Percentiles rank a stretch among this genome's conserved stretches.
Evolutionary conservation across 1,284 basidiomycete genomes (phyloP).

Genomic region (Melampsora americana): DNA sequence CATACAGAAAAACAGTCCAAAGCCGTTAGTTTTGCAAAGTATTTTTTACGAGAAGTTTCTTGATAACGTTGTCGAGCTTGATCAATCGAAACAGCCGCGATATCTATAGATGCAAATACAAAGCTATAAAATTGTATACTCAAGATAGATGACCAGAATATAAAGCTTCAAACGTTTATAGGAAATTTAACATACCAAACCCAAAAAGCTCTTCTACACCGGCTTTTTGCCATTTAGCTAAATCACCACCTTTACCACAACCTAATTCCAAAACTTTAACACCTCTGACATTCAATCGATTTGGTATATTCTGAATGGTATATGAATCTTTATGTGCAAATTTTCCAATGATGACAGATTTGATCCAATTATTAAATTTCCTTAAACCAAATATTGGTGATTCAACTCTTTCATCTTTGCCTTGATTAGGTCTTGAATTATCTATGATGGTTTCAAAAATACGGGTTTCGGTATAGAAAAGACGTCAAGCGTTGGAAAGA

Average conservation of each 20-base stretch:
- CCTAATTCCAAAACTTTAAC: slow-evolving; percentile 91
- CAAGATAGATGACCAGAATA: neutral
- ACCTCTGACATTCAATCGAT: slow-evolving; percentile 48
- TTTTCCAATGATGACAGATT: slow-evolving; percentile 84
- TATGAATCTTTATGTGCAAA: slow-evolving; percentile 60
- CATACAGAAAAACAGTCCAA: slow-evolving; percentile 78
- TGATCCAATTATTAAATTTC: slow-evolving; percentile 99
- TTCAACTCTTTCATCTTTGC: slow-evolving; percentile 73
- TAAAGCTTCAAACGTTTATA: neutral
- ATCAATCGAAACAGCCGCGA: slow-evolving; percentile 82
- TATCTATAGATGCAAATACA: slow-evolving; percentile 62
- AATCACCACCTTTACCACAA: slow-evolving; percentile 95
- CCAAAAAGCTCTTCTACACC: slow-evolving; percentile 74
- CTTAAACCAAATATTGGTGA: slow-evolving; percentile 95
- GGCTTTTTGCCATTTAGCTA: slow-evolving; percentile 93
- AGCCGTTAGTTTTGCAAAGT: slow-evolving; percentile 75
- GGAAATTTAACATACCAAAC: slow-evolving; percentile 63
- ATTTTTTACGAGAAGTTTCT: slow-evolving; percentile 61
- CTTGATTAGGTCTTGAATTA: slow-evolving; percentile 87
- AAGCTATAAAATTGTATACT: neutral
- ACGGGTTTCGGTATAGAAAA: neutral
- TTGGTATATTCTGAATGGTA: slow-evolving; percentile 36
- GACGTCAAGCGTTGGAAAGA: neutral
- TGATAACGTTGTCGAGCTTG: slow-evolving; percentile 73
- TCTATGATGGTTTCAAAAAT: slow-evolving; percentile 59